Base-by-base conservation (phyloP, 2,329 filamentous ascomycete genomes). In the Botrytis fragariae region DNA sequence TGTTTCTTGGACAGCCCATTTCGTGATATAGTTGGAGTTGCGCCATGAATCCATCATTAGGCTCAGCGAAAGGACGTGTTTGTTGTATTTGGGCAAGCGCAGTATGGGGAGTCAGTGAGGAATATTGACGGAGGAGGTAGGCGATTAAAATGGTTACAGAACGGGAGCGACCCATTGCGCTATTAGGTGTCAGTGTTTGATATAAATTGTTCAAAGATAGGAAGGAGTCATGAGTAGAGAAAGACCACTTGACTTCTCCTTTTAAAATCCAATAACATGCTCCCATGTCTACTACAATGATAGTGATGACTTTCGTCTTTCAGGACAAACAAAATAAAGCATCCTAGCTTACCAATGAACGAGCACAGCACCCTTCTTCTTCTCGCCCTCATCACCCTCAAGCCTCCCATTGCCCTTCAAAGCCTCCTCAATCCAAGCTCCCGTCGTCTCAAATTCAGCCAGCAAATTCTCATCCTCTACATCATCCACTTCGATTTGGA, bases 161-260 rank as follows among this genome's bases (percentile, higher is more conserved):
- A 74, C 96, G 93, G 48, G 95, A 98, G 84, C 97, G 97, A 71
- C 96, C 96, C 90, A 97, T 97, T 35, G 94, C 95, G 86, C 96
- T 97, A 83, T 69, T 74, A 76, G 63, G 8, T 71, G 62, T 78
- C 72, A 78, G 73, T 51, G 9, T 32, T 57, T 72, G 8, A 48
- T 25, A 45, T 37, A 54, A 51, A 51, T 18, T 10, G 25, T 44
- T 35, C 9, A 54, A 69, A 69, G 12, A 63, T 45, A n/a, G 25
- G 39, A 45, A 16, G 20, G n/a, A 44, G 25, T 62, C 14, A 42
- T 35, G 20, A n/a, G 44, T 39, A 35, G 54, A 57, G 61, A 42
- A n/a, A n/a, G 10, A 29, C 45, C 39, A 62, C 57, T 60, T 62
- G 65, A 73, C 44, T 35, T 37, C 44, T 44, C 42, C 18, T 61